Evolutionary conservation across 257 asterid species (phyloP).

Genomic region (Jasminum sambac): DNA sequence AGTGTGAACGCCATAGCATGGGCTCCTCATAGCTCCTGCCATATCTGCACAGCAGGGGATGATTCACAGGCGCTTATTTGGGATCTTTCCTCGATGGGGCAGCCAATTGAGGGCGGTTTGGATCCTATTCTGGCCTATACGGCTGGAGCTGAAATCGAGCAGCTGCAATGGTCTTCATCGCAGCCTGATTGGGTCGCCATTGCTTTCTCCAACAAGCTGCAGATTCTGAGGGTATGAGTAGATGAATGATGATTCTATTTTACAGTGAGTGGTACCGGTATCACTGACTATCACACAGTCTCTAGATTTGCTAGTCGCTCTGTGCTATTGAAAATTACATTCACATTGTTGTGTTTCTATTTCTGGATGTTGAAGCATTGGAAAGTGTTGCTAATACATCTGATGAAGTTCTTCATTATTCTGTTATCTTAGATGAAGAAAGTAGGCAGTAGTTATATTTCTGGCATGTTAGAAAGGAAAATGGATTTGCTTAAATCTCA

Average conservation of each 20-base stretch:
- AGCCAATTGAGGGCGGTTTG: constrained; percentile 90
- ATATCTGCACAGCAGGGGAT: constrained; percentile 96
- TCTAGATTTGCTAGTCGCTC: constrained; percentile 31
- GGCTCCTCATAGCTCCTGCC: constrained; percentile 99
- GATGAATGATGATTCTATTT: constrained; percentile 37
- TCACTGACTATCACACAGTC: constrained; percentile 32
- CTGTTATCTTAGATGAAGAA: constrained; percentile 31
- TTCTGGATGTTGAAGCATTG: not conserved
- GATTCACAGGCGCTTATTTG: constrained; percentile 96
- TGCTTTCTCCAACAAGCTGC: constrained; percentile 95
- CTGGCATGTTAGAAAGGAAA: constrained; percentile 28
- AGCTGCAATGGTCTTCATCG: constrained; percentile 96
- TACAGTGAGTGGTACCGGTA: constrained; percentile 34
- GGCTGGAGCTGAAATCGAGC: constrained; percentile 96
- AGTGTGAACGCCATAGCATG: constrained; percentile 95
- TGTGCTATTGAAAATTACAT: constrained; percentile 17
- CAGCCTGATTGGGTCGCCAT: constrained; percentile 99
- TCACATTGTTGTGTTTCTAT: not conserved
- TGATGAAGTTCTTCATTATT: constrained; percentile 23
- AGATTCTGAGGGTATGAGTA: constrained; percentile 92
- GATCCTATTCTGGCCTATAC: constrained; percentile 94
- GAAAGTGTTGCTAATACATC: not conserved
- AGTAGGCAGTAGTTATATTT: constrained; percentile 23
- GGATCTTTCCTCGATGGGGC: constrained; percentile 95
- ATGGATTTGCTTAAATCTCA: constrained; percentile 23